Percentiles rank a stretch among this genome's conserved stretches.
Conservation (phyloP, 768 basidiomycete genomes). For the Sarcodon aspratus region DNA sequence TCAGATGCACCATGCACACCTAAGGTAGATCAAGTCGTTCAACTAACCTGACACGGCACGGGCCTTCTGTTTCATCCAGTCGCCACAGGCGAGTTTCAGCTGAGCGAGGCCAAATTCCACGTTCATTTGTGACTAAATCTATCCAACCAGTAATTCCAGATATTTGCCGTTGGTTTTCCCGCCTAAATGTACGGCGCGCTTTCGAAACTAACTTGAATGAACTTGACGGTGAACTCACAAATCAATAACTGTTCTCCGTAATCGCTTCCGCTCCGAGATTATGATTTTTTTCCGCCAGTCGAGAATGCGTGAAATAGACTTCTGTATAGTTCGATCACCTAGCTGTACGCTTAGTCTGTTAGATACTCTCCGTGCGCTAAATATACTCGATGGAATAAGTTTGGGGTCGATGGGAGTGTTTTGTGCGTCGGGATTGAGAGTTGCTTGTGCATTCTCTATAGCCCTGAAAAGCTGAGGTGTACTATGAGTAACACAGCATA, state of each 20-base stretch:
- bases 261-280: slow-evolving; percentile 56
- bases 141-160: slow-evolving; percentile 50
- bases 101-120: slow-evolving; percentile 70
- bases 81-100: slow-evolving; percentile 48
- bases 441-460: slow-evolving; percentile 37
- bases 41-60: slow-evolving; percentile 68
- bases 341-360: slow-evolving; percentile 51
- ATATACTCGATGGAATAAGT: slow-evolving; percentile 41
- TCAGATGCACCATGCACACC: slow-evolving; percentile 3
- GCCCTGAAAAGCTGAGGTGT: slow-evolving; percentile 42
- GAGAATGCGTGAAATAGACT: slow-evolving; percentile 48
- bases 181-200: slow-evolving; percentile 29
- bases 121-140: slow-evolving; percentile 53
- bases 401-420: slow-evolving; percentile 41
- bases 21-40: too few species aligned
- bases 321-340: slow-evolving; percentile 50
- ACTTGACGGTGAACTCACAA: slow-evolving; percentile 31
- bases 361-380: slow-evolving; percentile 41
- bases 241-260: slow-evolving; percentile 65
- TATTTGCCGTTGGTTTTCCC: slow-evolving; percentile 67
- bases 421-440: slow-evolving; percentile 35
- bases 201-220: background rate
- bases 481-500: slow-evolving; percentile 2
- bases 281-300: slow-evolving; percentile 69
- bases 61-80: slow-evolving; percentile 88